phyloP scores from a whole-genome alignment of 768 basidiomycete genomes.

The Kwoniella dendrophila region DNA sequence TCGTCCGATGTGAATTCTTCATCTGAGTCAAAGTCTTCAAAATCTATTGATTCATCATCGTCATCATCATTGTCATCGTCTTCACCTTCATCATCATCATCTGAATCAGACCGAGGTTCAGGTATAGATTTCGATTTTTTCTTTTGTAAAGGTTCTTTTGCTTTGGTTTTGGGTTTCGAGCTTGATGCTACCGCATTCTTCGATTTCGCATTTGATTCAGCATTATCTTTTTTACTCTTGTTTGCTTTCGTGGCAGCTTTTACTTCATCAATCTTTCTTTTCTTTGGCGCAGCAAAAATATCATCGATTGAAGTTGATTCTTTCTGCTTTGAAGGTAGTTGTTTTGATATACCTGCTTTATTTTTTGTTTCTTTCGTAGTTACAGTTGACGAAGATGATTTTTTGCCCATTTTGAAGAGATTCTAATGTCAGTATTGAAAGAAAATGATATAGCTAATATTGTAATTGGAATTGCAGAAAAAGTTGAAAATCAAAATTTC shows the following conservation, averaged over 20 bases:
- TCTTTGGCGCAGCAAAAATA: slow-evolving; percentile 25
- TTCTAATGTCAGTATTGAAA: not conserved
- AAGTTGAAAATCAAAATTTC: not conserved
- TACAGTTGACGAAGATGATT: slow-evolving; percentile 2
- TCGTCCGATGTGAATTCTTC: slow-evolving; percentile 3
- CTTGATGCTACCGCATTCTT: not conserved
- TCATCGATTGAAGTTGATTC: slow-evolving; percentile 20
- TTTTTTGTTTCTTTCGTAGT: not conserved
- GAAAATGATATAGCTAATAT: too few relatives aligned
- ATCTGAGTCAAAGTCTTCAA: not conserved
- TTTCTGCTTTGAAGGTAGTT: not conserved
- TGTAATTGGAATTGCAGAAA: not conserved
- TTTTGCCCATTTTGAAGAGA: slow-evolving; percentile 16
- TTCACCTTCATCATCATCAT: not conserved
- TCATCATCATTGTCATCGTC: slow-evolving; percentile 8
- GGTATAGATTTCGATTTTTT: not conserved
- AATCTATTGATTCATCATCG: slow-evolving; percentile 6
- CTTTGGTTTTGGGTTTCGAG: not conserved
- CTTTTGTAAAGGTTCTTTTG: not conserved
- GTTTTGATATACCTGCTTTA: not conserved
- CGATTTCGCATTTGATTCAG: not conserved
- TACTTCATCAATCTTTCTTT: slow-evolving; percentile 8
- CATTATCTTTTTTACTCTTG: slow-evolving; percentile 3
- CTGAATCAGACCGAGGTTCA: not conserved
- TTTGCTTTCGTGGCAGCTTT: not conserved